Evolutionary conservation across 2,329 filamentous ascomycete genomes (phyloP), one percentile per base, ranked within the genome.

Genomic region (Arthrobotrys sphaeroides): DNA sequence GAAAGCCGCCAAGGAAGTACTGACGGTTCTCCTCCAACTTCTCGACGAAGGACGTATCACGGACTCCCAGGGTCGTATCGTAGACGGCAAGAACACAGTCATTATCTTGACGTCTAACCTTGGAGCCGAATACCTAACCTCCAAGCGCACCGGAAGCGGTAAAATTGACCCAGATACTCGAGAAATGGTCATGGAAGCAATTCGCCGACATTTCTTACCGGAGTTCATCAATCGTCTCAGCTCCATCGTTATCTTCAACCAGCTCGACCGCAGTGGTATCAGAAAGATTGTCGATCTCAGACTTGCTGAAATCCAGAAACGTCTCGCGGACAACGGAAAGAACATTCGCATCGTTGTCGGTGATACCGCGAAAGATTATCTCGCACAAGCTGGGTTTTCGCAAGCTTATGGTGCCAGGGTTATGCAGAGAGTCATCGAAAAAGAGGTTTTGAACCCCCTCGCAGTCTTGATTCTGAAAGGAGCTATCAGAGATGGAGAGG

Each of bases 1-100:
- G 84, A 99, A 99, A 86, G 94, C 95, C 0, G 95, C 95, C 77
- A 99, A 99, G 85, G 95, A 99, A 84, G 89, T 99, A 0, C 86
- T 99, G 45, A 99, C 95, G 0, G 95, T 99, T 13, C 89, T 99
- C 38, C 88, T 99, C n/a, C 95, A 99, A 83, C 92, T 99, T 81
- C 98, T 99, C 93, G 95, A 99, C 81, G 95, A 99, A 81, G 95
- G 95, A 28, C 93, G 95, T 80, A 98, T 99, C 83, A 99, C 95
- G 12, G 95, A 99, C 81, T 95, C 95, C 53, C 96, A 98, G 88
- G 95, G 95, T 81, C 90, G 95, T 82, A 87, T 97, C 57, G 90
- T 99, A 66, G 95, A 99, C 80, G 95, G 94, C 75, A 93, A 90
- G 84, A 99, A 99, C 87, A 98, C 94, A 82, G 98, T 99, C 79